Percentiles rank a stretch among this genome's conserved stretches.
These are phyloP conservation scores for Amyloporia xantha DNA, from an alignment of 768 basidiomycete species.

Conservation along the genomic window DNA sequence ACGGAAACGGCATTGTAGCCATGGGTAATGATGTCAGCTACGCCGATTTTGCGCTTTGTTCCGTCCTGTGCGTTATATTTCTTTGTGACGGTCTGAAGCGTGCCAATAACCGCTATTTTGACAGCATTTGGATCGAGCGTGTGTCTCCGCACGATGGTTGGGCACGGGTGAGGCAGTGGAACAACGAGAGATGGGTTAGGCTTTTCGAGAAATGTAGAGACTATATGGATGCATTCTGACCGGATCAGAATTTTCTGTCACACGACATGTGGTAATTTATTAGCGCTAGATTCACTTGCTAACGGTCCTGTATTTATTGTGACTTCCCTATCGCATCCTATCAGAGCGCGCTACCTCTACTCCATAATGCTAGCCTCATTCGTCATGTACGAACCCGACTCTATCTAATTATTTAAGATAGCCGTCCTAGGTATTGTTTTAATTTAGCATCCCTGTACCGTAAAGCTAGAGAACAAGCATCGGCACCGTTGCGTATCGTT, in stretches of 20 bases:
- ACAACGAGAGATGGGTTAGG: slow-evolving; percentile 58
- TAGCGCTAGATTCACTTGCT: too few relatives aligned
- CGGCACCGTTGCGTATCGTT: too few relatives aligned
- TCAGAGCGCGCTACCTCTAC: too few relatives aligned
- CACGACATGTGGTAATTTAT: too few relatives aligned
- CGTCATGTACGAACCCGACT: too few relatives aligned
- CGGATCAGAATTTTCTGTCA: background rate
- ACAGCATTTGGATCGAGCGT: slow-evolving; percentile 60
- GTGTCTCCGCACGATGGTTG: slow-evolving; percentile 72
- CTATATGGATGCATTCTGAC: slow-evolving; percentile 55
- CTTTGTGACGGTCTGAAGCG: background rate
- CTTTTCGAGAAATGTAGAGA: slow-evolving; percentile 55
- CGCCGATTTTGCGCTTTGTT: slow-evolving; percentile 68
- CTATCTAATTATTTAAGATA: too few relatives aligned
- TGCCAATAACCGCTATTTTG: background rate
- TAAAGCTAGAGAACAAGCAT: too few relatives aligned
- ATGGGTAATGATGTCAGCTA: slow-evolving; percentile 65
- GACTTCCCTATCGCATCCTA: too few relatives aligned
- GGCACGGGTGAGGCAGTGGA: slow-evolving; percentile 63
- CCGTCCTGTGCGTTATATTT: slow-evolving; percentile 36
- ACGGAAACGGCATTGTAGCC: slow-evolving; percentile 57
- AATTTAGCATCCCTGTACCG: too few relatives aligned
- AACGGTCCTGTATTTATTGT: too few relatives aligned
- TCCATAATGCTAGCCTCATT: too few relatives aligned
- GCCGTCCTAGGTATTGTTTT: too few relatives aligned